Evolutionary conservation across 139 green algal species (phyloP).

Genomic region (Micractinium sp.): DNA sequence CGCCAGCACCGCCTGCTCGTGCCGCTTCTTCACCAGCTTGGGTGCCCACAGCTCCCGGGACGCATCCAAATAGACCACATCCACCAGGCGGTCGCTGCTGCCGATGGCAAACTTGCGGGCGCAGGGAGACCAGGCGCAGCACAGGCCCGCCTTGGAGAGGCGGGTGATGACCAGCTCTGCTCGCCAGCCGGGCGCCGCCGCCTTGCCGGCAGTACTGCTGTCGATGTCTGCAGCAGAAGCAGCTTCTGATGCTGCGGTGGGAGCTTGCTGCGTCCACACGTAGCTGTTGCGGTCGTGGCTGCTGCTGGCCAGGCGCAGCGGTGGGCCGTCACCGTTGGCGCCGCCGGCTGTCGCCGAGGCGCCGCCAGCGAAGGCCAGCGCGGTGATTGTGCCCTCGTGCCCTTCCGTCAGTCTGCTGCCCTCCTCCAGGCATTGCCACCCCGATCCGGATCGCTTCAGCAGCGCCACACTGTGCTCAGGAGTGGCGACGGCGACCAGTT

Average conservation of each 20-base stretch:
- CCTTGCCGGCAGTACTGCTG: background rate
- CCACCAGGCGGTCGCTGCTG: background rate
- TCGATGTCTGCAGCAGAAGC: background rate
- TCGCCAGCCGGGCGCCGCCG: background rate
- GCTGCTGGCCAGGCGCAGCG: background rate
- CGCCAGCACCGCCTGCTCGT: background rate
- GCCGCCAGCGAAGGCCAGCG: background rate
- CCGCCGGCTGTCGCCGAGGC: too few species aligned
- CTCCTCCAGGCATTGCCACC: background rate
- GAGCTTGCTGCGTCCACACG: conserved; percentile 16
- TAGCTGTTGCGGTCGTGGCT: conserved; percentile 29
- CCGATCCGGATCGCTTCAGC: background rate
- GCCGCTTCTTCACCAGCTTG: conserved; percentile 12
- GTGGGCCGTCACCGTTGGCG: background rate
- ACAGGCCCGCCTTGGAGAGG: conserved; percentile 19
- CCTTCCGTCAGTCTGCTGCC: background rate
- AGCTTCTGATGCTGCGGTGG: background rate
- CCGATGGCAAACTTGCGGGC: conserved; percentile 28
- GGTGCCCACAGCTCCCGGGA: conserved; percentile 24
- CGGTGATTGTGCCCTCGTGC: background rate
- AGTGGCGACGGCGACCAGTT: background rate
- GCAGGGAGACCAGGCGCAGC: background rate
- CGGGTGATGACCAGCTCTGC: conserved; percentile 31
- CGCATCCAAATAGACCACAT: background rate
- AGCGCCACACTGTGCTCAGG: background rate